Evolutionary conservation across 805 yeast species (phyloP), one percentile per base, ranked within the genome.

Genomic region (Kuraishia cidri): DNA sequence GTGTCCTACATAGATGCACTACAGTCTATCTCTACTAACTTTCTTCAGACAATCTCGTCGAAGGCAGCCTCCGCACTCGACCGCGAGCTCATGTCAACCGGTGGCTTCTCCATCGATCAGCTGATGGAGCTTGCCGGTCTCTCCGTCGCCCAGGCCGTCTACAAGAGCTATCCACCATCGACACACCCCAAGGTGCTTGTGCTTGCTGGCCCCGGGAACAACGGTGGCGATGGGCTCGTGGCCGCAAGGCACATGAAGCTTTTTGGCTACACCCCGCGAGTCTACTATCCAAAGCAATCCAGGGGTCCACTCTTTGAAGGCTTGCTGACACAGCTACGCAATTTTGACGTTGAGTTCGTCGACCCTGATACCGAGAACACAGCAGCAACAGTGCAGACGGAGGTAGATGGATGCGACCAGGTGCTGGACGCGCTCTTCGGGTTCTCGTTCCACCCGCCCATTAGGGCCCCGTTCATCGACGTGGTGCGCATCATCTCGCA

Each of bases 41-140:
- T n/a, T n/a, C n/a, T n/a, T n/a, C n/a, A n/a, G n/a, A n/a, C n/a
- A n/a, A n/a, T n/a, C n/a, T 57, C 69, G 1, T 64, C 75, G 0
- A 60, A 63, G 29, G 60, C 72, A 1, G 97, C 97, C 0, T 79
- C 90, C 0, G 71, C 71, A 26, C 67, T 90, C 18, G 98, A 90
- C 47, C 66, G 69, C 40, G 95, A 88, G 47, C 66, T 90, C 37
- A 90, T 92, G 97, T 76, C 92, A 1, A 58, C 81, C 0, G 77
- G 78, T 2, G 92, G 85, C 1, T 85, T 78, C 58, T 77, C 90
- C 18, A 69, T 85, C 35, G 94, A 84, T 49, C 95, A 85, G 46
- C 56, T 85, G 50, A 92, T 92, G 98, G 98, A 92, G 56, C 64
- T 92, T 27, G 98, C 98, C 0, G 98, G 98, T 0, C 66, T 88